These are phyloP conservation scores for Globisporangium emineosum DNA, from an alignment of 352 stramenopile species.

Conservation along the genomic window DNA sequence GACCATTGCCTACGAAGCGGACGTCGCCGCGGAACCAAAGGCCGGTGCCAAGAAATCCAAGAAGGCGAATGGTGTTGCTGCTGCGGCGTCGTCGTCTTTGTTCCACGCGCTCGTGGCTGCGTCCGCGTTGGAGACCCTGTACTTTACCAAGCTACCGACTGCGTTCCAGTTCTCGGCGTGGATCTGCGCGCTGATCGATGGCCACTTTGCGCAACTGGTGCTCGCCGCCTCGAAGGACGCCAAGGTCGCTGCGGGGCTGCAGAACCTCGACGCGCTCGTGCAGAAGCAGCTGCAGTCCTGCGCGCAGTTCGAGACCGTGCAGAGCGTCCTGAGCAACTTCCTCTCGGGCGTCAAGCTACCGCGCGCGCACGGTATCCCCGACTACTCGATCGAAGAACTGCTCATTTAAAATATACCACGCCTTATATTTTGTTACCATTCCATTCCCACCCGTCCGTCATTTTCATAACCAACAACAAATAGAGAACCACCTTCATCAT, in stretches of 20 bases:
- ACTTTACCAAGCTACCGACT: constrained; percentile 29
- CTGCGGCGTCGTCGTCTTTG: constrained; percentile 14
- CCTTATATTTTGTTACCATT: constrained; percentile 9
- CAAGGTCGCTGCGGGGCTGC: constrained; percentile 33
- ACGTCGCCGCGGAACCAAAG: not conserved
- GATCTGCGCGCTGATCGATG: constrained; percentile 75
- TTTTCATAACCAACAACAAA: too few species aligned
- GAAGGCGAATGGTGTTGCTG: constrained; percentile 16
- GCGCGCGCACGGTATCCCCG: constrained; percentile 52
- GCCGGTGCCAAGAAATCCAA: constrained; percentile 8
- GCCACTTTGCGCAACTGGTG: constrained; percentile 64
- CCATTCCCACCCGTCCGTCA: too few species aligned
- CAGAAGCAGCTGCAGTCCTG: constrained; percentile 48
- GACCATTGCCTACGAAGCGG: constrained; percentile 24
- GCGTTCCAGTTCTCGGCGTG: constrained; percentile 56
- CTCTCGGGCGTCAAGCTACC: constrained; percentile 68
- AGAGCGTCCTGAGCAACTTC: constrained; percentile 78
- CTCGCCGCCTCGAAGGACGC: constrained; percentile 50
- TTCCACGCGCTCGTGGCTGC: constrained; percentile 18
- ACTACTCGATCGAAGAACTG: constrained; percentile 81
- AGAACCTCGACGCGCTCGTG: constrained; percentile 54
- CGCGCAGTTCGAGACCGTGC: constrained; percentile 61
- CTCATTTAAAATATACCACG: constrained; percentile 40
- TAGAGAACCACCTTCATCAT: too few species aligned
- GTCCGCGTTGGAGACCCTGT: constrained; percentile 22